Evolutionary conservation across 2,329 filamentous ascomycete species (phyloP).

Genomic region (Aspergillus hiratsukae): DNA sequence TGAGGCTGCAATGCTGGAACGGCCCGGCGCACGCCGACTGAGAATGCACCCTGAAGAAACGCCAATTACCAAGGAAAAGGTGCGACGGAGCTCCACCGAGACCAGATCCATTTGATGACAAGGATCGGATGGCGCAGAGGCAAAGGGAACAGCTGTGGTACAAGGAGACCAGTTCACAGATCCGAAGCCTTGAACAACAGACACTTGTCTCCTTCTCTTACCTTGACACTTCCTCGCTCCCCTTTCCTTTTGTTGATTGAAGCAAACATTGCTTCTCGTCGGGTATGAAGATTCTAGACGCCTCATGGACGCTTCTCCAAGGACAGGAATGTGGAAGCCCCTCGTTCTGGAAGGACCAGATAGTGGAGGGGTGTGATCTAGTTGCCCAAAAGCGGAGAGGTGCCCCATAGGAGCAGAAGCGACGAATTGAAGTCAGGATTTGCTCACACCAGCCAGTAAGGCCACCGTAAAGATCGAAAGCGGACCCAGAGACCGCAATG

Average conservation of each 20-base stretch:
- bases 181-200: slow-evolving; percentile 23
- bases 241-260: slow-evolving; percentile 4
- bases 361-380: slow-evolving; percentile 13
- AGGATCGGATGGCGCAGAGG: slow-evolving; percentile 10
- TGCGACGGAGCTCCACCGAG: slow-evolving; percentile 20
- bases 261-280: slow-evolving; percentile 10
- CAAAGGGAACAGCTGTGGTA: slow-evolving; percentile 17
- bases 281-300: slow-evolving; percentile 19
- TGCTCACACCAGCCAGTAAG: slow-evolving; percentile 11
- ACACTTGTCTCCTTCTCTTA: slow-evolving; percentile 10
- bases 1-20: slow-evolving; percentile 44
- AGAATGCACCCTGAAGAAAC: slow-evolving; percentile 34
- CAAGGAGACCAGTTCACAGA: slow-evolving; percentile 16
- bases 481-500: slow-evolving; percentile 21
- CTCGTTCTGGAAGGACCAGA: slow-evolving; percentile 16
- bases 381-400: slow-evolving; percentile 29
- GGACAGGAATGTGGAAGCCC: slow-evolving; percentile 1
- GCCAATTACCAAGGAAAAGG: slow-evolving; percentile 25
- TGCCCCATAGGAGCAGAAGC: slow-evolving; percentile 16
- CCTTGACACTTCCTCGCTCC: background rate
- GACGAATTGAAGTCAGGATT: slow-evolving; percentile 20
- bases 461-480: slow-evolving; percentile 15
- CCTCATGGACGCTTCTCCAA: slow-evolving; percentile 15
- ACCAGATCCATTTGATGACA: slow-evolving; percentile 19
- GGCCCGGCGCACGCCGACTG: slow-evolving; percentile 43